Evolutionary conservation across 805 yeast genomes (phyloP), one percentile per base, ranked within the genome.

Genomic region (Saturnispora zaruensis): DNA sequence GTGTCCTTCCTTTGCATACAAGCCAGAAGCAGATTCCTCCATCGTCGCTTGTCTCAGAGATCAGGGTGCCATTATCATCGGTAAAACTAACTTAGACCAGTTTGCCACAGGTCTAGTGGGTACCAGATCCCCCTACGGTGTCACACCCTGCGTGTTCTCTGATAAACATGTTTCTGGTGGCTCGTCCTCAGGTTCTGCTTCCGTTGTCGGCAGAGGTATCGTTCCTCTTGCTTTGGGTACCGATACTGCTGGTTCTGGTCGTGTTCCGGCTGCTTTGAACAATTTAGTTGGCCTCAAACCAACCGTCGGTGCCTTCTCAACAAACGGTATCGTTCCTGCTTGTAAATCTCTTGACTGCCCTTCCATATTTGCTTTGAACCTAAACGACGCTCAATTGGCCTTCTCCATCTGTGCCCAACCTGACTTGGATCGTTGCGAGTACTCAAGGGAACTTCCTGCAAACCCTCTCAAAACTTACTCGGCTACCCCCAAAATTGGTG

Each of bases 101-200:
- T 91, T 91, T 69, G 98, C 98, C 11, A 93, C 99, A 2, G 99
- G 99, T 36, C 74, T 91, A 51, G 98, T 91, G 2, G 99, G 99
- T 41, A 82, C 88, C 30, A 77, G 99, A 61, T 86, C 96, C 6
- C 98, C 99, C 1, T 91, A 91, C 63, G 99, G 99, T 11, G 77
- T 81, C 57, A 85, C 96, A 5, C 81, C 88, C 36, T 83, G 84
- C 66, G 82, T 91, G 1, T 88, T 91, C 66, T 73, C 84, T 57
- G 69, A 73, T 45, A 72, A 79, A 44, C 89, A 89, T 62, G 96
- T 91, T 16, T 78, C 89, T 50, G 99, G 99, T 46, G 99, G 99
- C 28, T 88, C 96, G 2, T 84, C 95, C 36, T 89, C 97, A 0
- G 99, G 99, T 11, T 87, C 96, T n/a, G 95, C 96, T 5, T 81